Conservation (phyloP, 2,329 filamentous ascomycete genomes). For the Juglanconis sp. region DNA sequence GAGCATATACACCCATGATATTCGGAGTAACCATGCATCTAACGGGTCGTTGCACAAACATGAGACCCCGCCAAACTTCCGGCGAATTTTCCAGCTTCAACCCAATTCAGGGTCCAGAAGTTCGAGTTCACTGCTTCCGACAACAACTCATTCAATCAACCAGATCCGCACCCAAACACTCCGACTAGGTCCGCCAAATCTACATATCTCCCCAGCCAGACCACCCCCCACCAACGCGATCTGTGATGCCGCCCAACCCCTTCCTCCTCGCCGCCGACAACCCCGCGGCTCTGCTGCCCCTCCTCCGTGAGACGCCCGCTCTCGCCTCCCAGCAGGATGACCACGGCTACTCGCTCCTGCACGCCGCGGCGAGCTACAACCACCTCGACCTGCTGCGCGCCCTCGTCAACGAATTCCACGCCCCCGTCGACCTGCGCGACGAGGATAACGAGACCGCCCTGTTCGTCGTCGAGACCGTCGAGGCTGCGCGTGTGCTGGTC, state of each 20-base stretch:
- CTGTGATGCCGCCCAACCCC: constrained; percentile 59
- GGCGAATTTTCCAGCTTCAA: not conserved
- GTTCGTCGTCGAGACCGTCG: constrained; percentile 81
- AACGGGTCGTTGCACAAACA: constrained; percentile 6
- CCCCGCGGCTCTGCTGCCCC: constrained; percentile 66
- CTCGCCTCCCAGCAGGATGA: constrained; percentile 79
- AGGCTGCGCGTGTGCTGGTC: constrained; percentile 74
- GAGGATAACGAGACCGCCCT: constrained; percentile 93
- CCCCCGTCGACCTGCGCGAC: constrained; percentile 77
- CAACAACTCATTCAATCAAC: not conserved
- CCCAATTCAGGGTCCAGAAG: not conserved
- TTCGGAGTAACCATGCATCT: not conserved
- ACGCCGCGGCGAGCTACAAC: constrained; percentile 90
- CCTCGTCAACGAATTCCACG: constrained; percentile 72
- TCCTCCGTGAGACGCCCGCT: constrained; percentile 71
- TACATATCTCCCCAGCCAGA: not conserved
- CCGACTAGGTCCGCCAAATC: not conserved
- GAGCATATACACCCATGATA: not conserved
- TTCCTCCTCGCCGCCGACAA: constrained; percentile 82
- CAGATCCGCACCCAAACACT: too few species aligned
- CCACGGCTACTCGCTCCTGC: constrained; percentile 90
- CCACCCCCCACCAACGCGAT: not conserved
- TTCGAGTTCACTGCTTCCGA: too few species aligned
- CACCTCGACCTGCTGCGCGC: constrained; percentile 76
- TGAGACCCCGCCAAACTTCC: constrained; percentile 19